Percentiles rank a stretch among this genome's conserved stretches.
Conservation (phyloP, 495 filamentous ascomycete genomes). For the Staphylotrichum longicolle region DNA sequence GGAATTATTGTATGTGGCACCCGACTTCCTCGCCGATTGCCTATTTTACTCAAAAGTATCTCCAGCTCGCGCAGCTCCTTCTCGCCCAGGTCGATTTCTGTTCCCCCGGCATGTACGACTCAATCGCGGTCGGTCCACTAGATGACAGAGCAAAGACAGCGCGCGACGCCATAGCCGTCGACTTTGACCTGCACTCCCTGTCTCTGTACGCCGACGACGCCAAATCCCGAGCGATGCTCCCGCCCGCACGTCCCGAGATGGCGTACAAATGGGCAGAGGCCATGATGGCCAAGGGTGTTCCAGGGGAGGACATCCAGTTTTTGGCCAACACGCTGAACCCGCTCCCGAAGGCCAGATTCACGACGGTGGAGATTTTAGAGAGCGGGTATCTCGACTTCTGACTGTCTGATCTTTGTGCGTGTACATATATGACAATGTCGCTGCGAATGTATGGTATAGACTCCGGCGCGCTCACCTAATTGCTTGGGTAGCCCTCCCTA, state of each 20-base stretch:
- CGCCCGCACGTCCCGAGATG: neutral
- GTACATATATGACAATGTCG: no score
- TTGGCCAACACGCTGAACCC: neutral
- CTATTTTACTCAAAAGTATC: neutral
- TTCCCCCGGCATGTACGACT: neutral
- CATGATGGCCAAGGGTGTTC: neutral
- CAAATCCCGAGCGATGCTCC: neutral
- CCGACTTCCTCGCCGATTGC: neutral
- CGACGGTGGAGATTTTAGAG: neutral
- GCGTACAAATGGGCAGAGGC: slow-evolving; percentile 5
- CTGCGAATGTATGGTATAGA: no score
- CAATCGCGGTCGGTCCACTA: neutral
- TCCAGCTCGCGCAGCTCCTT: slow-evolving; percentile 1
- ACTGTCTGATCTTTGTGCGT: no score
- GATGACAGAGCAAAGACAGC: neutral
- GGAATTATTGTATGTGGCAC: neutral
- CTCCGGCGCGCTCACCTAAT: no score
- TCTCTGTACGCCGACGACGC: neutral
- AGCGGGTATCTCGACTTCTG: neutral
- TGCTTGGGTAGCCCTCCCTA: no score
- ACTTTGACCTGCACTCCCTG: slow-evolving; percentile 6
- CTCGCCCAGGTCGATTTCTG: neutral
- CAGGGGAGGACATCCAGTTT: slow-evolving; percentile 4
- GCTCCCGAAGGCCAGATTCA: neutral
- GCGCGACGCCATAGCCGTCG: slow-evolving; percentile 2